Evolutionary conservation across 1,284 basidiomycete genomes (phyloP), one percentile per base, ranked within the genome.

Genomic region (Coniferiporia weirii): DNA sequence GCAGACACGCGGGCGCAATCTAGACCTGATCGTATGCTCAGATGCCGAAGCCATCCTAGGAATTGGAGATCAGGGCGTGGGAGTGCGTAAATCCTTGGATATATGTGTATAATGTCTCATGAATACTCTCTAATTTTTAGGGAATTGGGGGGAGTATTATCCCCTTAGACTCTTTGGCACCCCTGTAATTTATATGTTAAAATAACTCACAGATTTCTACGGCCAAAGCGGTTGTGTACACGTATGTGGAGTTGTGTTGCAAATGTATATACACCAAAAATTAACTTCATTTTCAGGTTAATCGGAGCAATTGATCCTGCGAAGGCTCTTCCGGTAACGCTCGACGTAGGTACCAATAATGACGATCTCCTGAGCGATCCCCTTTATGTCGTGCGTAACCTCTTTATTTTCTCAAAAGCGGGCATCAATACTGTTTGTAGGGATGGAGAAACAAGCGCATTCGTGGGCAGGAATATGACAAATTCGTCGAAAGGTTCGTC

Each of bases 201-300:
- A 12, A 15, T 7, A 2, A 40, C 67, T 19, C 60, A 65, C 44
- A 91, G 81, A 95, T 96, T 66, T 87, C 89, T 0, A 84, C 89
- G 3, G 92, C 92, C n/a, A 96, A 96, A 75, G 80, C 89, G 1
- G 87, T 82, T 4, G 84, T 95, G 20, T 94, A 95, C 70, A 89
- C 88, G 83, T 85, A 61, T 45, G 81, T 71, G 8, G 27, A 27
- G 27, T 27, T 5, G 27, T 27, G 27, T 27, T 27, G 27, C 27
- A 27, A 5, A 27, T 27, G 27, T 27, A 27, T 27, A 5, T 27
- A 27, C 27, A 27, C 27, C 27, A 3, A 27, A 27, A 27, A 27
- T 15, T 49, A 3, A 46, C 38, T 19, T 48, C 15, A 50, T 47
- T 15, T 48, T 36, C 60, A 88, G 87, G 0, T 77, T 93, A 49